Percentiles rank a stretch among this genome's conserved stretches.
phyloP scores from a whole-genome alignment of 345 rosid species.

The Boechera stricta region DNA sequence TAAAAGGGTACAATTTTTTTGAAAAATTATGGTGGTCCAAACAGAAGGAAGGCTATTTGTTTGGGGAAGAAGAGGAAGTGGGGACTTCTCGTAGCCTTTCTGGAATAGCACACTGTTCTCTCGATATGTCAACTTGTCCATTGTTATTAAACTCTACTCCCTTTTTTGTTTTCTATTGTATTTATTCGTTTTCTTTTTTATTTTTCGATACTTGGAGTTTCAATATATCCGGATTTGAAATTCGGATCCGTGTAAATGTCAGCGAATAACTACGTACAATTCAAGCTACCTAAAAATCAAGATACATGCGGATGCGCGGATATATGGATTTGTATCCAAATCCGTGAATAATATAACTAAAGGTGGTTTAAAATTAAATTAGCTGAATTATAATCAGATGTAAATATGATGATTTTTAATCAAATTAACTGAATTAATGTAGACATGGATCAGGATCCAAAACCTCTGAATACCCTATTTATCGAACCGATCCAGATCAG shows the following conservation, averaged over 20 bases:
- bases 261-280: no score
- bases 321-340: no score
- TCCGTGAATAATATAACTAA: no score
- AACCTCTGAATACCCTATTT: not conserved
- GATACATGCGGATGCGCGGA: no score
- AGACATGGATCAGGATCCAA: not conserved
- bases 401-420: not conserved
- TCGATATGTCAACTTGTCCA: conserved; percentile 30
- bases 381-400: not conserved
- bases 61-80: conserved; percentile 37
- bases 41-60: not conserved
- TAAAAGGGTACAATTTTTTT: not conserved
- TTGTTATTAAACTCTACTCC: conserved; percentile 2
- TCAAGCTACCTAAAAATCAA: no score
- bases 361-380: not conserved
- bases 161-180: not conserved
- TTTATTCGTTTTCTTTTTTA: no score
- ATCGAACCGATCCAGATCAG: not conserved
- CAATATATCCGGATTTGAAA: no score
- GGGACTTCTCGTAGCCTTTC: conserved; percentile 35
- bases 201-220: no score
- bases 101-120: conserved; percentile 28
- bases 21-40: conserved; percentile 33
- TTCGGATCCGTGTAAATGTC: no score
- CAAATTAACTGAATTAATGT: not conserved